phyloP scores from a whole-genome alignment of 345 rosid genomes.

The Salix koriyanagi region DNA sequence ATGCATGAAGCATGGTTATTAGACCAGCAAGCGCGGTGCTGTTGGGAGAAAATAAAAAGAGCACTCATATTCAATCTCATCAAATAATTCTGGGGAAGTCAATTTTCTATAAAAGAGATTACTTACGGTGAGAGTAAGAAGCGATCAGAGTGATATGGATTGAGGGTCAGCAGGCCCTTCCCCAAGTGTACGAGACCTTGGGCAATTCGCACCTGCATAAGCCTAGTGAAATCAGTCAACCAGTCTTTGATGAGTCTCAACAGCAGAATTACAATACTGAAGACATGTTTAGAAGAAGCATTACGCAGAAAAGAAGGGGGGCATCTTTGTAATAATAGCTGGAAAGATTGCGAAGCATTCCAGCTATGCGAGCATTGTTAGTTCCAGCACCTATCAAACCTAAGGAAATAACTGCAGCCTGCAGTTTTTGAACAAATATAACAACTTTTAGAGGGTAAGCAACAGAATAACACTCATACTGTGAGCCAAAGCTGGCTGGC shows the following conservation, averaged over 20 bases:
- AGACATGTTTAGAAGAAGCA: constrained; percentile 13
- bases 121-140: constrained; percentile 86
- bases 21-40: constrained; percentile 94
- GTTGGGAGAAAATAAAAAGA: neutral
- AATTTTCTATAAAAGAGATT: neutral
- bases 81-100: neutral
- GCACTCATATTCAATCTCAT: neutral
- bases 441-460: neutral
- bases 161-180: constrained; percentile 86
- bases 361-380: constrained; percentile 90
- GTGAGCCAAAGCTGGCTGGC: constrained; percentile 9
- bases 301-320: constrained; percentile 85
- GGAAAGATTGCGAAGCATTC: constrained; percentile 95
- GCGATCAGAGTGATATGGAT: constrained; percentile 90
- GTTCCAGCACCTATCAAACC: constrained; percentile 98
- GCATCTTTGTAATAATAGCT: constrained; percentile 93
- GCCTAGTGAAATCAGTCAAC: constrained; percentile 14
- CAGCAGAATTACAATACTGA: neutral
- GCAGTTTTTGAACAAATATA: constrained; percentile 26
- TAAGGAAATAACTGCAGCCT: constrained; percentile 85
- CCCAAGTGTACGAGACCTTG: constrained; percentile 95
- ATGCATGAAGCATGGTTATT: constrained; percentile 70
- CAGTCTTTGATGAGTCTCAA: neutral
- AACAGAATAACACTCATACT: neutral
- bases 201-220: constrained; percentile 79